Conservation (phyloP, 176 grass and related monocot genomes). For the Carex littledalei region DNA sequence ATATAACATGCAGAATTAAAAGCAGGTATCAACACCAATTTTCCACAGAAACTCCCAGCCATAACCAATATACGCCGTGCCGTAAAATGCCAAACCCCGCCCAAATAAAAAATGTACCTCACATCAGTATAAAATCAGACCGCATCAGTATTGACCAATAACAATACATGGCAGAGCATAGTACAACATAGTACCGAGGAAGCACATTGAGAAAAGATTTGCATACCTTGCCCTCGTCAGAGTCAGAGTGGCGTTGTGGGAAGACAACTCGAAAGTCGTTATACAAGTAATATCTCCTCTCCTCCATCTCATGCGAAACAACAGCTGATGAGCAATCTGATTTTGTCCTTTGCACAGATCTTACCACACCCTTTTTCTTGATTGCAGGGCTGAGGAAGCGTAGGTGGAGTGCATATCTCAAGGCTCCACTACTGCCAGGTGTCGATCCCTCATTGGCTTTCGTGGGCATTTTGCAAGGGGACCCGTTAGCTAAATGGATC, state of each 20-base stretch:
- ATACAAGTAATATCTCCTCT: constrained; percentile 81
- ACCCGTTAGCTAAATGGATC: neutral
- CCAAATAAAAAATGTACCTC: neutral
- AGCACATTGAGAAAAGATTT: neutral
- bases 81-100: neutral
- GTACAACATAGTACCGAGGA: neutral
- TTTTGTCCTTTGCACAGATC: constrained; percentile 53
- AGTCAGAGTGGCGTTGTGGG: constrained; percentile 86
- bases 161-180: neutral
- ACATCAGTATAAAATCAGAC: neutral
- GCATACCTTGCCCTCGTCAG: constrained; percentile 89
- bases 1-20: neutral
- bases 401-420: constrained; percentile 93
- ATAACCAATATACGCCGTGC: neutral
- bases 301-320: constrained; percentile 13
- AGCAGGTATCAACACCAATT: neutral
- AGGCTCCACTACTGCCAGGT: constrained; percentile 21
- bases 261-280: constrained; percentile 97
- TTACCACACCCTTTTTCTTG: constrained; percentile 41
- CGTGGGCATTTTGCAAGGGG: neutral
- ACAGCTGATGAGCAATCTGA: constrained; percentile 42
- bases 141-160: neutral
- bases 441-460: constrained; percentile 12
- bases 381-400: constrained; percentile 66
- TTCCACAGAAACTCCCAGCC: neutral